phyloP scores from a whole-genome alignment of 805 yeast species.

The Kregervanrija pseudodelftensis region DNA sequence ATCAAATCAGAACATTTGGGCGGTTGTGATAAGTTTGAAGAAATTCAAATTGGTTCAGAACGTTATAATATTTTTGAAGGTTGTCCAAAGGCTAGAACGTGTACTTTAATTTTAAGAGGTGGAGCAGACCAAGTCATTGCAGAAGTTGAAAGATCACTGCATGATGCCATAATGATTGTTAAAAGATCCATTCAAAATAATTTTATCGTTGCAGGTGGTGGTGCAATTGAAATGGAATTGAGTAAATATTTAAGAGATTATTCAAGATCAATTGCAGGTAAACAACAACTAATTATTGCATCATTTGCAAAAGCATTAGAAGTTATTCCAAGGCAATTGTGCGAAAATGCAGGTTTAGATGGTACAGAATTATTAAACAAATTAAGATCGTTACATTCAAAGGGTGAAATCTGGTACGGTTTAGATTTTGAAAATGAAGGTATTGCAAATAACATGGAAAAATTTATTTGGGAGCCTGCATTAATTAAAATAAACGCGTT shows the following conservation, averaged over 20 bases:
- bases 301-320: conserved; percentile 95
- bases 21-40: conserved; percentile 80
- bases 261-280: conserved; percentile 85
- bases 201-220: conserved; percentile 95
- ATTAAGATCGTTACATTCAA: conserved; percentile 88
- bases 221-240: conserved; percentile 97
- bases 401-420: conserved; percentile 89
- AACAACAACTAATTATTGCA: conserved; percentile 86
- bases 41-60: conserved; percentile 92
- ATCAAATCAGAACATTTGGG: conserved; percentile 61
- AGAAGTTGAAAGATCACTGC: conserved; percentile 95
- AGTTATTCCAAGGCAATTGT: conserved; percentile 92
- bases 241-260: conserved; percentile 83
- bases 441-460: conserved; percentile 76
- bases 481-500: conserved; percentile 91
- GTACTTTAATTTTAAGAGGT: conserved; percentile 90
- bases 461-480: conserved; percentile 97
- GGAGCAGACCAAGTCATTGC: conserved; percentile 99
- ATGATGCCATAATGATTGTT: conserved; percentile 98
- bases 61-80: conserved; percentile 91
- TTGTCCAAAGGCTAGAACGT: conserved; percentile 86
- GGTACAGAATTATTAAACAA: conserved; percentile 90
- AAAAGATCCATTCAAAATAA: conserved; percentile 87
- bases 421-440: conserved; percentile 81
- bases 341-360: conserved; percentile 99